Evolutionary conservation across 257 asterid genomes (phyloP).

Genomic region (Sherardia arvensis): DNA sequence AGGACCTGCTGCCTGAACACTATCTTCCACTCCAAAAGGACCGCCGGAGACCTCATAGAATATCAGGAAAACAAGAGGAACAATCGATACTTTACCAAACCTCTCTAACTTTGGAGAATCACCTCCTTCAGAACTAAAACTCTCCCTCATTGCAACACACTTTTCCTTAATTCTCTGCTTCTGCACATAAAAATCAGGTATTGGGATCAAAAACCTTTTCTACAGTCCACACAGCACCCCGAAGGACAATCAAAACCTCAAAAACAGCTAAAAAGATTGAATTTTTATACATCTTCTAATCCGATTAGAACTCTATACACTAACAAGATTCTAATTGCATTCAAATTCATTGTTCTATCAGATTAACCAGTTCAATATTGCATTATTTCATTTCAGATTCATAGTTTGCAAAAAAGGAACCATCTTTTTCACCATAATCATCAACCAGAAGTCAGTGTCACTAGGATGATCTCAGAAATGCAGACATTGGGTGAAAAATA

Average conservation of each 20-base stretch:
- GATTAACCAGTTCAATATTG: background rate
- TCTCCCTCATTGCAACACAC: conserved; percentile 5
- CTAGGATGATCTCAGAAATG: background rate
- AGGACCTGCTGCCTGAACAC: conserved; percentile 31
- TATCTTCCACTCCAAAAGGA: conserved; percentile 35
- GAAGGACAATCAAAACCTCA: background rate
- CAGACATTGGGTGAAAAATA: too few relatives aligned
- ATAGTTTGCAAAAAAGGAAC: background rate
- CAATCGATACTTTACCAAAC: conserved; percentile 11
- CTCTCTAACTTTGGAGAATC: conserved; percentile 17
- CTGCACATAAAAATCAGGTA: conserved; percentile 6
- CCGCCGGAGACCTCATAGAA: conserved; percentile 37
- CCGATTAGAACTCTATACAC: background rate
- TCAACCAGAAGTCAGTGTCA: background rate
- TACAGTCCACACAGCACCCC: background rate
- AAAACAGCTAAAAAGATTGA: too few relatives aligned
- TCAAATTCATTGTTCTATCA: background rate
- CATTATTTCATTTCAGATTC: too few relatives aligned
- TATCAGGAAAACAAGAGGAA: conserved; percentile 29
- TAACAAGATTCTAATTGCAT: background rate
- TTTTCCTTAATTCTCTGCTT: conserved; percentile 14
- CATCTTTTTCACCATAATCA: background rate
- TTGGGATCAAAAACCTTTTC: background rate
- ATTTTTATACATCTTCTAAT: background rate
- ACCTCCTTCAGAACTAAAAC: conserved; percentile 2